Base-by-base conservation (phyloP, 306 rosid species). In the Lathyrus sativus region DNA sequence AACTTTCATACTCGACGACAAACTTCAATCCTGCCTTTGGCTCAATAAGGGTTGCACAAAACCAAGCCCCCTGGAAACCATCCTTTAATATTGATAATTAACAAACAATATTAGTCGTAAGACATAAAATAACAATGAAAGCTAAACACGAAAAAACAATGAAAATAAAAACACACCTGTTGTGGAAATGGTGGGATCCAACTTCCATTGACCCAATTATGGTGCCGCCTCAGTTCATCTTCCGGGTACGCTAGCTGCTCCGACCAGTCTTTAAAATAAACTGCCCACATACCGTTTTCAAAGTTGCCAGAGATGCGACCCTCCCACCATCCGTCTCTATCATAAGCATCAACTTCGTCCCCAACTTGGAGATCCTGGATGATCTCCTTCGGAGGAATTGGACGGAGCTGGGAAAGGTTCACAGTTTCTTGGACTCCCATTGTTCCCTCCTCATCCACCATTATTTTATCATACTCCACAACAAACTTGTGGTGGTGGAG, bases 51-150 rank as follows among this genome's bases (percentile, higher is more conserved):
- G 18, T 83, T 12, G 84, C 91, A 9, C 81, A 69, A 83, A 85
- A 89, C 96, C 96, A 89, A 42, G 91, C 84, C 61, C 93, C 96
- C 65, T 59, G 64, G 46, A 87, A 83, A 53, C 96, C 96, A 3
- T 14, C 18, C 19, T 7, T 6, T 48, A 7, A 48, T 48, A 48
- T 26, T 56, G 13, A 58, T 46, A 43, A 31, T 65, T 50, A 65
- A 56, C 51, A 43, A 19, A 54, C 29, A 62, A 3, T 24, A 64
- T 69, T 19, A 19, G 51, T n/a, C 10, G 24, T 33, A 37, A 26
- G 11, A 19, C n/a, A n/a, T n/a, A n/a, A 19, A 19, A 19, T 19
- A 19, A 19, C 22, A 19, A 19, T 19, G 22, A 19, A 19, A 19
- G 22, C 22, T 19, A 19, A 19, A 7, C 54, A 50, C 9, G 57